Base-by-base conservation (phyloP, 2,329 filamentous ascomycete genomes). In the Aspergillus sp. region DNA sequence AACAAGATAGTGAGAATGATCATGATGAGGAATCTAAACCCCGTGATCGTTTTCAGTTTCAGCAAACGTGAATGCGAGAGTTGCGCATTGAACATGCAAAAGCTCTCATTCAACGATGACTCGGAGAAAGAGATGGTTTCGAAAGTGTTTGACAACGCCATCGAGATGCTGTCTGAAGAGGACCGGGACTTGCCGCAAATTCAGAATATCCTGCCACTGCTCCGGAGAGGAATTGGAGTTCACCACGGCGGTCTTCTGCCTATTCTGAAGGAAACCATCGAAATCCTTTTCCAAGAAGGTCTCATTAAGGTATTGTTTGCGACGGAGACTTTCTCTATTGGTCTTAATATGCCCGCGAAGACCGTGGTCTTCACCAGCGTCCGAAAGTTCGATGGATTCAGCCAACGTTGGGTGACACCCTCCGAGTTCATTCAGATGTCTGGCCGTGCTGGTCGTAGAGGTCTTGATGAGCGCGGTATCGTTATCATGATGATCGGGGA, bases 401-500 rank as follows among this genome's bases (percentile, higher is more conserved):
- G 79, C 49, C 80, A 81, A 57, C 80, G 91, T 53, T 94, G 90
- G 69, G 79, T 97, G 19, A 96, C 90, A 0, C 88, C 89, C 1
- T 95, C 88, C 7, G 93, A 98, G 61, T 98, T 97, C 68, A 88
- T 98, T 44, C 93, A 98, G 65, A 98, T 98, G 93, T 95, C 93
- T 45, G 93, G 93, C 51, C 87, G 93, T 69, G 93, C 93, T 49
- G 93, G 93, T 63, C 87, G 93, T 78, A 84, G 93, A 81, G 93
- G 93, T 70, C 85, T 98, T 46, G 93, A 98, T 72, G 90, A 96
- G 52, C 86, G 93, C 55, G 93, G 93, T 78, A 94, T 97, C 57
- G 93, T 98, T 57, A 97, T 98, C 66, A 97, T 98, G 88, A 97
- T 98, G 91, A 86, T 98, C 52, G 86, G 94, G 62, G 87, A 94